Evolutionary conservation across 768 basidiomycete species (phyloP), one percentile per base, ranked within the genome.

Genomic region (Agrocybe praecox): DNA sequence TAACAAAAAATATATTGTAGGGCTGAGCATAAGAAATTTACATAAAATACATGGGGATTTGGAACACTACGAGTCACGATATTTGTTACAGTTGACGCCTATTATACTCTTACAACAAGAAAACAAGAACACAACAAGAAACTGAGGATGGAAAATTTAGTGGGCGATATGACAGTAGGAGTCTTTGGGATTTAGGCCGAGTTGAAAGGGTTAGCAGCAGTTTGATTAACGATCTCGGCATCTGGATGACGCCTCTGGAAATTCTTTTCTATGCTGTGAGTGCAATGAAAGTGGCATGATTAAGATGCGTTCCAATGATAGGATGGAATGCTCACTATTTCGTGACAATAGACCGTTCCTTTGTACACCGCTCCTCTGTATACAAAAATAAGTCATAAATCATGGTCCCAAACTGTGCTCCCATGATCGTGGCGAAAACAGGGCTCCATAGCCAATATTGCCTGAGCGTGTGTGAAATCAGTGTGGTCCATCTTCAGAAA

Each of bases 401-500:
- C 55, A 84, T 67, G 8, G 79, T 69, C 8, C 81, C 89, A 14
- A 68, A 65, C 59, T 84, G 78, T 49, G 79, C 86, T 21, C 89
- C 87, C 19, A 80, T 52, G 60, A 88, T 76, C 8, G 87, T 80
- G 1, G 73, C 86, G 12, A 87, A 65, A n/a, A 87, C 60, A 18
- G 85, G 82, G 62, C 81, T 82, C 88, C 87, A 90, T 36, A 90
- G 53, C 89, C 87, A 89, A 62, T 88, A 90, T 62, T 90, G 86
- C 59, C 77, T 80, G 76, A 62, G 77, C 76, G 49, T 65, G 65
- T 1, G 72, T 68, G 15, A 65, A 67, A 43, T 68, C 56, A 2
- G 76, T 63, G 64, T n/a, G n/a, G n/a, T n/a, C 77, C 66, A 63
- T 76, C 77, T 44, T 67, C 69, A 19, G 7, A 24, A 49, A 18